phyloP scores from a whole-genome alignment of 805 yeast genomes.

The Suhomyces sp. region DNA sequence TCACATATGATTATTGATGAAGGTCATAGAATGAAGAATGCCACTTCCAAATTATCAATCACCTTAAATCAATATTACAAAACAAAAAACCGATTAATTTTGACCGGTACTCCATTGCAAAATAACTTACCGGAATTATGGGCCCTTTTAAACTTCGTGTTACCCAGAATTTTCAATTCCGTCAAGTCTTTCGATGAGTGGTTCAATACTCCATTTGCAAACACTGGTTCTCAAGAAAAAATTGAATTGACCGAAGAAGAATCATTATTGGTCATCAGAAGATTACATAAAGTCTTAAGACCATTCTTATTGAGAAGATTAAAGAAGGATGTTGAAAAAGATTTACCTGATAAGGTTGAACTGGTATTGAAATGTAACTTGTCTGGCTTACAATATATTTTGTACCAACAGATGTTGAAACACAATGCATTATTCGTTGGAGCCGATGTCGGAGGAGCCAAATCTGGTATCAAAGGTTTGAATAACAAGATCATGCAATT shows the following conservation, averaged over 20 bases:
- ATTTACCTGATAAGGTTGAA: constrained; percentile 80
- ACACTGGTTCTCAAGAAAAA: constrained; percentile 78
- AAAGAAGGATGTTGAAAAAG: constrained; percentile 85
- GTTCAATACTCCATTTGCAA: constrained; percentile 87
- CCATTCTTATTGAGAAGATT: constrained; percentile 81
- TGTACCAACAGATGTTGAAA: constrained; percentile 77
- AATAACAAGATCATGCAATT: constrained; percentile 84
- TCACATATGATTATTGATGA: constrained; percentile 89
- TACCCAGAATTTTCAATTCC: constrained; percentile 82
- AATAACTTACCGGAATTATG: constrained; percentile 82
- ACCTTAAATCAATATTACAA: constrained; percentile 71
- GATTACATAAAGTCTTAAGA: constrained; percentile 82
- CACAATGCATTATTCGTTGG: constrained; percentile 69
- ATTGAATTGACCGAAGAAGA: constrained; percentile 84
- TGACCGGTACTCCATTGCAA: constrained; percentile 87
- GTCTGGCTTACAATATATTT: constrained; percentile 64
- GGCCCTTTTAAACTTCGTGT: constrained; percentile 78
- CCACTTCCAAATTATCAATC: constrained; percentile 67
- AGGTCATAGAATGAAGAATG: constrained; percentile 86
- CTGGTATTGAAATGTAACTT: constrained; percentile 77
- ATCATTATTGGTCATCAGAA: constrained; percentile 71
- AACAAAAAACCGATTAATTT: constrained; percentile 72
- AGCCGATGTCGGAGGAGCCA: constrained; percentile 54
- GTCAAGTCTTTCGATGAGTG: constrained; percentile 86
- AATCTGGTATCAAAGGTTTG: constrained; percentile 69